Evolutionary conservation across 768 basidiomycete species (phyloP).

Genomic region (Coprinopsis marcescibilis): DNA sequence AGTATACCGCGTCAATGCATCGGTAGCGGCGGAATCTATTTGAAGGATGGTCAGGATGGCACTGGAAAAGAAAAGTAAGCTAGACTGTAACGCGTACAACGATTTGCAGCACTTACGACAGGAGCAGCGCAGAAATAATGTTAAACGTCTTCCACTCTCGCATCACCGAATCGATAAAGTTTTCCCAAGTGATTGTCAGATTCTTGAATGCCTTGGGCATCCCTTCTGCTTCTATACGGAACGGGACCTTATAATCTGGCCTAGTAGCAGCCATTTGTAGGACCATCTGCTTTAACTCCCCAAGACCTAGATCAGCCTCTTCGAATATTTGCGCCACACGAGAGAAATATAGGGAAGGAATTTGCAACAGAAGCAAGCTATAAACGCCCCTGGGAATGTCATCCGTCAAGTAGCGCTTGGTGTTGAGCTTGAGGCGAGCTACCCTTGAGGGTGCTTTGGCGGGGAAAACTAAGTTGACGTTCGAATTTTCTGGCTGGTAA

Average conservation of each 20-base stretch:
- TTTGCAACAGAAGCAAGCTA: slow-evolving; percentile 41
- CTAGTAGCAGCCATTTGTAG: slow-evolving; percentile 14
- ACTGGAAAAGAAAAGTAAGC: no score
- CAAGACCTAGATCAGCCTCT: slow-evolving; percentile 57
- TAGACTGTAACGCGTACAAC: no score
- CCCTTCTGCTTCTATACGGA: no score
- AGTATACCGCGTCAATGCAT: slow-evolving; percentile 50
- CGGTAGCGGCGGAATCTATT: slow-evolving; percentile 33
- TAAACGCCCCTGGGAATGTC: slow-evolving; percentile 26
- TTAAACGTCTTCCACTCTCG: slow-evolving; percentile 33
- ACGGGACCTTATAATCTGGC: no score
- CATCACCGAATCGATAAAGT: slow-evolving; percentile 24
- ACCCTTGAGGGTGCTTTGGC: no score
- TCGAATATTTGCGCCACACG: slow-evolving; percentile 65
- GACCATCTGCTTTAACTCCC: slow-evolving; percentile 45
- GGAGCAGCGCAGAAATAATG: slow-evolving; percentile 27
- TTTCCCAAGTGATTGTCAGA: slow-evolving; percentile 25
- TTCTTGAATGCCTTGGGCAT: slow-evolving; percentile 16
- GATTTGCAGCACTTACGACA: no score
- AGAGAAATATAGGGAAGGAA: slow-evolving; percentile 64
- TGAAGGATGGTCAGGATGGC: slow-evolving; percentile 28
- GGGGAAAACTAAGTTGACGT: no score
- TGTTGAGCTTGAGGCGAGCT: no score
- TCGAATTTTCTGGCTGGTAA: no score
- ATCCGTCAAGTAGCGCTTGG: background rate